Evolutionary conservation across 2,329 filamentous ascomycete genomes (phyloP), one percentile per base, ranked within the genome.

Genomic region (Lecanicillium sp.): DNA sequence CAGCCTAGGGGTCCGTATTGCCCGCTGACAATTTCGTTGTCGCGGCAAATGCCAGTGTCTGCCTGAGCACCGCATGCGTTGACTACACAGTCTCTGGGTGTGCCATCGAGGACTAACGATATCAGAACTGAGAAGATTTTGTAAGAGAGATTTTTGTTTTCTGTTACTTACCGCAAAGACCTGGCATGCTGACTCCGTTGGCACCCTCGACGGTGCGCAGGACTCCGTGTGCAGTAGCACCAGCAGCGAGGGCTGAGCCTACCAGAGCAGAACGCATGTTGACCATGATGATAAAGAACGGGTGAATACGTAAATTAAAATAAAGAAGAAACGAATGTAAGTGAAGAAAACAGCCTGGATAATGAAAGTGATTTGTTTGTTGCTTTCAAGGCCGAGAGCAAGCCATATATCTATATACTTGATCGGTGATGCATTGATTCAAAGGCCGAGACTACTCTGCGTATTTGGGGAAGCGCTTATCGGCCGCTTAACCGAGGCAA

Each of bases 41-140:
- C 54, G 31, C 75, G 71, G 56, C 80, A 78, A 62, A 80, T 78
- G 53, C 75, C 66, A 22, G 77, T 80, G 53, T 80, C 77, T 45
- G 67, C 71, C 55, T 80, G 69, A 19, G 75, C 65, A 41, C 76
- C 76, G 52, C 75, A 80, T 20, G 51, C 48, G 44, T 73, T 71
- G 45, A 60, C 60, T 37, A 69, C 62, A 53, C 75, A 80, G 59
- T 80, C 73, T 51, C 76, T 73, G 35, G 75, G 76, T 45, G 75
- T 79, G 47, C 74, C 75, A 42, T 80, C 75, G 36, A 62, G 60
- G 48, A 79, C 71, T 63, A 19, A 4, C 16, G 7, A 25, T 25
- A 11, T 25, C n/a, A 17, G 11, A 9, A 13, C 33, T 17, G 12
- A 34, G 22, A 2, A 11, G 11, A 28, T 29, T 19, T 6, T 25